Conservation (phyloP, 1,284 basidiomycete genomes). For the Mycena citricolor region DNA sequence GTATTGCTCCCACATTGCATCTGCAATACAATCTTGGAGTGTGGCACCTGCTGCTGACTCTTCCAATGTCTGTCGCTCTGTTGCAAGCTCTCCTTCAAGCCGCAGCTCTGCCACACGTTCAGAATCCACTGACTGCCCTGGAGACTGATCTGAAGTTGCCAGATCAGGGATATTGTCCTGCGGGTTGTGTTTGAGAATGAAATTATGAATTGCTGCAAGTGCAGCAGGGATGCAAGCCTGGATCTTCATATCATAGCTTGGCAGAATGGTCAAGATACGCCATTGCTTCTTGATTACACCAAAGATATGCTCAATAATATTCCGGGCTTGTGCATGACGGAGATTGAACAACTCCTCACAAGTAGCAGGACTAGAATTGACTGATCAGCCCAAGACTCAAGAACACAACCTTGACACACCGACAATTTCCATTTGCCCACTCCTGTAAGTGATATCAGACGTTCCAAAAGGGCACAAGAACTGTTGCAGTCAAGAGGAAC, state of each 20-base stretch:
- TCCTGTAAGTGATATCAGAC: slow-evolving; percentile 36
- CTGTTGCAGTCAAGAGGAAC: slow-evolving; percentile 31
- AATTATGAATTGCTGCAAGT: slow-evolving; percentile 27
- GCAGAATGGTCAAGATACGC: slow-evolving; percentile 24
- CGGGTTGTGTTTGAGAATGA: slow-evolving; percentile 22
- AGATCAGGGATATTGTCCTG: slow-evolving; percentile 1
- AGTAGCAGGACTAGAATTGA: slow-evolving; percentile 29
- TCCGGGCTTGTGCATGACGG: slow-evolving; percentile 34
- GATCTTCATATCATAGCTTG: slow-evolving; percentile 27
- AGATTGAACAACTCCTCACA: slow-evolving; percentile 36
- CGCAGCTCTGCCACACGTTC: neutral
- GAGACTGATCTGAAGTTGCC: slow-evolving; percentile 2
- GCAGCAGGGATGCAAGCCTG: slow-evolving; percentile 33
- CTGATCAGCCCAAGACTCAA: neutral
- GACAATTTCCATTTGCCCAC: slow-evolving; percentile 29
- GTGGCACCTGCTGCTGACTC: slow-evolving; percentile 3
- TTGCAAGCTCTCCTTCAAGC: slow-evolving; percentile 9
- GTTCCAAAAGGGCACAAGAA: slow-evolving; percentile 35
- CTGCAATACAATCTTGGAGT: slow-evolving; percentile 18
- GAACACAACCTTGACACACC: slow-evolving; percentile 21
- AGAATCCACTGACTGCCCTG: slow-evolving; percentile 9
- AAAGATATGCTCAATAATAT: slow-evolving; percentile 41
- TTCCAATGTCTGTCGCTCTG: neutral
- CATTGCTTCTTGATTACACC: slow-evolving; percentile 37
- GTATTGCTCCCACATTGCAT: slow-evolving; percentile 23